A percentile compares a stretch with the other conserved stretches of the same genome.
These are phyloP conservation scores for Myriosclerotinia duriaeana DNA, from an alignment of 2,329 filamentous ascomycete genomes.

Conservation along the genomic window DNA sequence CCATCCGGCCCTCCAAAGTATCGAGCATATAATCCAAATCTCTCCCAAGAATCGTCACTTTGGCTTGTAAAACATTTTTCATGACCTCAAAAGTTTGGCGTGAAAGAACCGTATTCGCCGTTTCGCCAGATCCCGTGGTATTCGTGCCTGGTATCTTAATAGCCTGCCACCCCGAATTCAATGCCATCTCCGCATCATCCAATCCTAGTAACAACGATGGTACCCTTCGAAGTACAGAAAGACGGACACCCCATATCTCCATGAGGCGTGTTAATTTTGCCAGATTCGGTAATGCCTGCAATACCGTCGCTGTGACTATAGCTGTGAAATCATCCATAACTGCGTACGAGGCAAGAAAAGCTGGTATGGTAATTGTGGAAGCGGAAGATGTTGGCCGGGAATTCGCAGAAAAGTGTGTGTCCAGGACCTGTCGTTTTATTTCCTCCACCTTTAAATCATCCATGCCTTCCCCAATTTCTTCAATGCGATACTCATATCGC, in stretches of 20 bases:
- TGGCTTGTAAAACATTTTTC: slow-evolving; percentile 62
- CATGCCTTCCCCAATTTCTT: slow-evolving; percentile 69
- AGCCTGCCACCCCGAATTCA: slow-evolving; percentile 66
- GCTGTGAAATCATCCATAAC: slow-evolving; percentile 87
- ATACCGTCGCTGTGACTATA: slow-evolving; percentile 83
- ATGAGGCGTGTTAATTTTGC: slow-evolving; percentile 72
- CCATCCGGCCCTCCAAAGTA: slow-evolving; percentile 75
- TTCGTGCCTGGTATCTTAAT: slow-evolving; percentile 45
- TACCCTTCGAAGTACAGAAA: slow-evolving; percentile 72
- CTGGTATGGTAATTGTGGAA: slow-evolving; percentile 47
- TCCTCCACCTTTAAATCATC: slow-evolving; percentile 76
- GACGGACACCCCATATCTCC: slow-evolving; percentile 72
- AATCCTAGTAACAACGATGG: slow-evolving; percentile 68
- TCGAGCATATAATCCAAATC: slow-evolving; percentile 85
- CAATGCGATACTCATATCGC: slow-evolving; percentile 69
- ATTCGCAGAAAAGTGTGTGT: slow-evolving; percentile 69
- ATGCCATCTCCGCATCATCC: slow-evolving; percentile 62
- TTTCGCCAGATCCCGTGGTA: slow-evolving; percentile 20
- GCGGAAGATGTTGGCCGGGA: slow-evolving; percentile 53
- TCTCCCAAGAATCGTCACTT: slow-evolving; percentile 67
- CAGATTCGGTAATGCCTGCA: slow-evolving; percentile 83
- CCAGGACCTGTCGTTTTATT: slow-evolving; percentile 83
- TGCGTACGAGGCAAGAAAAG: slow-evolving; percentile 54
- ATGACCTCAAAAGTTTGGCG: slow-evolving; percentile 55
- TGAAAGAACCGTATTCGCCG: slow-evolving; percentile 27